Evolutionary conservation across 768 basidiomycete species (phyloP), one percentile per base, ranked within the genome.

Genomic region (Botryobasidium botryosum): DNA sequence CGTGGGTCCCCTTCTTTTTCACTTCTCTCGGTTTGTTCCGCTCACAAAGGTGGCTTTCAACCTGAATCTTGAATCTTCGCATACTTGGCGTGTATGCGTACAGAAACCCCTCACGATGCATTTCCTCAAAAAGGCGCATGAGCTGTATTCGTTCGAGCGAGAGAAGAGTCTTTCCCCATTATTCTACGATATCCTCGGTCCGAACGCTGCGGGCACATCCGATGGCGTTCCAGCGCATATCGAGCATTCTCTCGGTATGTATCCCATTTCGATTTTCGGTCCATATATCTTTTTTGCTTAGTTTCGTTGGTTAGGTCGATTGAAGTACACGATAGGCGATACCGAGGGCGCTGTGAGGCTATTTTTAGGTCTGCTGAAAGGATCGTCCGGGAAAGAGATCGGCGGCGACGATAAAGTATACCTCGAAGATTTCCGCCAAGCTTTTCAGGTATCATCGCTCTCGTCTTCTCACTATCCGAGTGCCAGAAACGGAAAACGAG

Each of bases 251-350:
- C 61, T 88, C 51, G 85, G 84, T 77, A 57, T 27, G 60, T 53
- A 10, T 41, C 27, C 17, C 42, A 21, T 42, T 43, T 2, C 39
- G 15, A 2, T 49, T 38, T 23, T 21, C 28, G 18, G 5, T 23
- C 32, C 29, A 32, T 43, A 12, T 33, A 43, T 50, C 38, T 36
- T 41, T 17, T 51, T 40, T 10, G 36, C 44, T 46, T 41, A 39
- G 12, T 10, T 36, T 33, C 21, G 17, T 38, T 18, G 13, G 45
- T 25, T 43, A 86, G 92, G 86, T 27, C 70, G 91, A 32, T 62
- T 97, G 49, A 64, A 88, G 31, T 97, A 94, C 58, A 87, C 85
- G 1, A 79, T 82, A n/a, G 90, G 91, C 8, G 76, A 91, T 54
- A 70, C 80, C 23, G 67, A 68, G 37, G 73, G 70, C 5, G 88